Percentiles rank a stretch among this genome's conserved stretches.
Conservation (phyloP, 2,329 filamentous ascomycete genomes). For the Davidsoniella eucalypti region DNA sequence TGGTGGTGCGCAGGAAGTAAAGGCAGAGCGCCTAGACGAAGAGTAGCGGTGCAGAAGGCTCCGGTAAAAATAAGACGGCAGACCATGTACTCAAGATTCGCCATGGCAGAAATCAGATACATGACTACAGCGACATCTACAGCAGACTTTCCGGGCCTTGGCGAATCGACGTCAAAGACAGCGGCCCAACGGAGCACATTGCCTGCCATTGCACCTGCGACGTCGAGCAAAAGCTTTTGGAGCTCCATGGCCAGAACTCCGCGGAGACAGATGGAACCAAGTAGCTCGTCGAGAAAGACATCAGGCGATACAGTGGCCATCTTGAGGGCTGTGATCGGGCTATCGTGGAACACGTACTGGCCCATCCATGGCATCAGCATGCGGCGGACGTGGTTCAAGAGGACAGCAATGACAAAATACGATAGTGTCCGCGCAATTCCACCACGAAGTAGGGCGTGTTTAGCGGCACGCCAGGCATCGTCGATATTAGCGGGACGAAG, state of each 20-base stretch:
- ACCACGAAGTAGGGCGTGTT: constrained; percentile 16
- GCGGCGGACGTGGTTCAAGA: constrained; percentile 25
- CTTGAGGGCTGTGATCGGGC: constrained; percentile 22
- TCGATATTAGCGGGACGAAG: constrained; percentile 9
- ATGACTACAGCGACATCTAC: constrained; percentile 11
- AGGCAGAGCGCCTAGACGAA: constrained; percentile 7
- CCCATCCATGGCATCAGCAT: constrained; percentile 19
- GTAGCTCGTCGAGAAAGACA: constrained; percentile 19
- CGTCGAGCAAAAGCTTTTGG: constrained; percentile 13
- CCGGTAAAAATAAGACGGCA: constrained; percentile 8
- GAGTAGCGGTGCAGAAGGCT: constrained; percentile 8
- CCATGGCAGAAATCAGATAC: constrained; percentile 11
- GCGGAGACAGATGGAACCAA: constrained; percentile 13
- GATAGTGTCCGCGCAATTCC: constrained; percentile 17
- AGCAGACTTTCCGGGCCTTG: constrained; percentile 6
- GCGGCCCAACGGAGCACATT: constrained; percentile 12
- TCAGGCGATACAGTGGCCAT: constrained; percentile 22
- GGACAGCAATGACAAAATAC: constrained; percentile 21
- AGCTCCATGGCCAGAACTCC: constrained; percentile 11
- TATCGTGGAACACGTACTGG: constrained; percentile 17
- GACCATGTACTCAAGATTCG: constrained; percentile 11
- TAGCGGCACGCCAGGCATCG: constrained; percentile 11
- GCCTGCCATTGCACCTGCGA: constrained; percentile 7
- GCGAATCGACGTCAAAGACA: constrained; percentile 12
- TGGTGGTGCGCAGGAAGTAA: constrained; percentile 9